Evolutionary conservation across 495 filamentous ascomycete species (phyloP).

Genomic region (Penicillium canescens): DNA sequence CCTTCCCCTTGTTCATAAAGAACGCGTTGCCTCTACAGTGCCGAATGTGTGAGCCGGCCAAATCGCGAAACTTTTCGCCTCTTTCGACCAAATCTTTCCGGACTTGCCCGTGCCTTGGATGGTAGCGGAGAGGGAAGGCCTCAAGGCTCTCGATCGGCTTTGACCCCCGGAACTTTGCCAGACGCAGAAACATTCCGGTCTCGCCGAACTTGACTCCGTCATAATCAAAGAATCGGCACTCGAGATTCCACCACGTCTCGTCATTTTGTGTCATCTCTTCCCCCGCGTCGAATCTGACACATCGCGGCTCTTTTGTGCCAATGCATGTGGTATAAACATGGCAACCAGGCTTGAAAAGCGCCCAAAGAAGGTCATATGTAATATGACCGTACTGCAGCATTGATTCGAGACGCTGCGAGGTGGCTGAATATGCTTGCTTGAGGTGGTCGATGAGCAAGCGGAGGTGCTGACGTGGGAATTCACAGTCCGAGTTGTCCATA

Average conservation of each 20-base stretch:
- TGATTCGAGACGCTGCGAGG: slow-evolving; percentile 32
- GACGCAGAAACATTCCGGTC: slow-evolving; percentile 16
- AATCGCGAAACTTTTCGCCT: slow-evolving; percentile 26
- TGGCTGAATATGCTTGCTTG: slow-evolving; percentile 32
- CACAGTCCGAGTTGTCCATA: slow-evolving; percentile 8
- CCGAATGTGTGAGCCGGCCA: slow-evolving; percentile 20
- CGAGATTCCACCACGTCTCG: slow-evolving; percentile 32
- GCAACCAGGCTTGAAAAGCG: slow-evolving; percentile 27
- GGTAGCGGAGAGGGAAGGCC: slow-evolving; percentile 29
- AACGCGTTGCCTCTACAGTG: slow-evolving; percentile 27
- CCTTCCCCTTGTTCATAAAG: slow-evolving; percentile 27
- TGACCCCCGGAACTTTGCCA: slow-evolving; percentile 31
- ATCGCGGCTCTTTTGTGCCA: slow-evolving; percentile 37
- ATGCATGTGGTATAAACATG: slow-evolving; percentile 33
- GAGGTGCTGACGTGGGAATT: slow-evolving; percentile 28
- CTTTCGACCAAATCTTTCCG: slow-evolving; percentile 20
- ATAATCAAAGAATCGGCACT: slow-evolving; percentile 37
- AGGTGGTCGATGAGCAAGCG: slow-evolving; percentile 42
- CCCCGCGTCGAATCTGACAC: slow-evolving; percentile 73
- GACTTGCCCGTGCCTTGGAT: slow-evolving; percentile 17
- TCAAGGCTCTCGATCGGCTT: slow-evolving; percentile 27
- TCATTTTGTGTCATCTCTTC: slow-evolving; percentile 25
- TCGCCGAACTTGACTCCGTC: slow-evolving; percentile 25
- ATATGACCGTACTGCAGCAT: slow-evolving; percentile 39
- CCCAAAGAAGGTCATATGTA: slow-evolving; percentile 32